These are phyloP conservation scores for Lachnellula willkommii DNA, from an alignment of 2,329 filamentous ascomycete species.

Conservation along the genomic window DNA sequence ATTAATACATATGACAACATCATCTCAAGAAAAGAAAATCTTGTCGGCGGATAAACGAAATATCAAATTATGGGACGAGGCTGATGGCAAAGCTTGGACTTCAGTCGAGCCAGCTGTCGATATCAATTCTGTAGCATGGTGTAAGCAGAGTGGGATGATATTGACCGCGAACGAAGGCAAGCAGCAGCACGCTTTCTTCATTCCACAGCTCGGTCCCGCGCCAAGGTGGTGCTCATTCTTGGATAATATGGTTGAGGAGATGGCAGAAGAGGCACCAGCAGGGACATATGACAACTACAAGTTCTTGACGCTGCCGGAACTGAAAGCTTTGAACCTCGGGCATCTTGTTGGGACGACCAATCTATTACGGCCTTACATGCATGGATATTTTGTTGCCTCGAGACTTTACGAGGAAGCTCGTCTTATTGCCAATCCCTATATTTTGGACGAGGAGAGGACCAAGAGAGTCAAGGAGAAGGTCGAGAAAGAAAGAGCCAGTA, in stretches of 20 bases:
- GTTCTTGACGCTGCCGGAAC: constrained; percentile 84
- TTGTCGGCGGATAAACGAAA: constrained; percentile 90
- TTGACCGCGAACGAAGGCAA: constrained; percentile 95
- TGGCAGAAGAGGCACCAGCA: constrained; percentile 75
- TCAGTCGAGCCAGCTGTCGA: constrained; percentile 93
- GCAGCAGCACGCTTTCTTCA: constrained; percentile 91
- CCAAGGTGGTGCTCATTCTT: constrained; percentile 96
- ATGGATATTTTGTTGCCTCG: constrained; percentile 95
- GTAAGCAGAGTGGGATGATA: constrained; percentile 88
- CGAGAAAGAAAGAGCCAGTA: constrained; percentile 90
- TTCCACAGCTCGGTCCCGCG: constrained; percentile 86
- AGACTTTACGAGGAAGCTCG: constrained; percentile 92
- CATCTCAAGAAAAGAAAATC: constrained; percentile 77
- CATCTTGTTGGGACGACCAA: constrained; percentile 89
- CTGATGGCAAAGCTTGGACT: constrained; percentile 83
- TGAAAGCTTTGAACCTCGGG: constrained; percentile 77
- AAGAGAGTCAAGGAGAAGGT: constrained; percentile 94
- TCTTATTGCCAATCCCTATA: constrained; percentile 87
- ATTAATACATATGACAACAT: constrained; percentile 65
- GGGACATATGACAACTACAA: constrained; percentile 99
- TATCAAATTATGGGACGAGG: constrained; percentile 92
- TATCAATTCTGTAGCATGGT: constrained; percentile 90
- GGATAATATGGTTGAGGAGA: constrained; percentile 96
- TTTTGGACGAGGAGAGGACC: constrained; percentile 85
- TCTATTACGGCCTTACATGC: constrained; percentile 92